Conservation (phyloP, 352 stramenopile genomes). For the Phytophthora ramorum region DNA sequence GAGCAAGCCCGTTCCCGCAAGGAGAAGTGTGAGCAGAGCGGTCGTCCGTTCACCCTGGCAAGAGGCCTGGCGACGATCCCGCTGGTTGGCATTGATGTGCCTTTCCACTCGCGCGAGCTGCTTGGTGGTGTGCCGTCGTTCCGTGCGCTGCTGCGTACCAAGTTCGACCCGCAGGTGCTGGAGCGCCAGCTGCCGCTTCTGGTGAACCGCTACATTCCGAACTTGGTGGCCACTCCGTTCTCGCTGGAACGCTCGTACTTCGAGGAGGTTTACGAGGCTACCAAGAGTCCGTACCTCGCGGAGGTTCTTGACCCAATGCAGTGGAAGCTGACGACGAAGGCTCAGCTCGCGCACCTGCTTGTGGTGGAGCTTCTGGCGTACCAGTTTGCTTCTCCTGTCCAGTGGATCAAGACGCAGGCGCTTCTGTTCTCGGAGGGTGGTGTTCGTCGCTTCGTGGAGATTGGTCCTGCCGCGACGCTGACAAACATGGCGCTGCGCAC, state of each 20-base stretch:
- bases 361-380: conserved; percentile 89
- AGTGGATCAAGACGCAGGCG: conserved; percentile 91
- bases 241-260: conserved; percentile 81
- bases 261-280: conserved; percentile 73
- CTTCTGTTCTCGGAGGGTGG: conserved; percentile 71
- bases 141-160: conserved; percentile 71
- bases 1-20: conserved; percentile 64
- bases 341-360: conserved; percentile 76
- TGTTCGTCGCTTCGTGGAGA: conserved; percentile 79
- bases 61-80: conserved; percentile 83
- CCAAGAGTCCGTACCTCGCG: conserved; percentile 72
- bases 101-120: conserved; percentile 88
- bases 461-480: conserved; percentile 80
- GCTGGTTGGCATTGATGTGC: conserved; percentile 87
- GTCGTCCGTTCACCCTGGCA: conserved; percentile 66
- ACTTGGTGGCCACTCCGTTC: conserved; percentile 85
- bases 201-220: conserved; percentile 87
- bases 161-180: conserved; percentile 74
- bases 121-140: conserved; percentile 84
- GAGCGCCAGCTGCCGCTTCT: conserved; percentile 73
- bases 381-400: conserved; percentile 90
- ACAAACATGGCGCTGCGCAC: conserved; percentile 88
- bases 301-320: conserved; percentile 76
- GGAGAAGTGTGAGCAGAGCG: conserved; percentile 55
- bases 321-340: conserved; percentile 70